These are phyloP conservation scores for Baudoinia panamericana DNA, from an alignment of 495 filamentous ascomycete species.

Conservation along the genomic window DNA sequence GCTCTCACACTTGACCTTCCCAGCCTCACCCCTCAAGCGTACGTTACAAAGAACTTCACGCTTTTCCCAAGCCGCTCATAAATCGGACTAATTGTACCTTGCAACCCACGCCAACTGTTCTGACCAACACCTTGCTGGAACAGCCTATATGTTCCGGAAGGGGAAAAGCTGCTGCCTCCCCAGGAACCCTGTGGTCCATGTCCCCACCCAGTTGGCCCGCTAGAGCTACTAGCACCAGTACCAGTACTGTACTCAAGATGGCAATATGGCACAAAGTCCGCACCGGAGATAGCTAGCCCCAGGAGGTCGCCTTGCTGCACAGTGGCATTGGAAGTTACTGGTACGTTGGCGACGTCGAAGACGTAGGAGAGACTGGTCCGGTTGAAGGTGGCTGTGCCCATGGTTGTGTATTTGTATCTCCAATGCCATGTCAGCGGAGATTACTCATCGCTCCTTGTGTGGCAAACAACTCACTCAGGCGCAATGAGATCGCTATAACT, in stretches of 20 bases:
- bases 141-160: too few relatives aligned
- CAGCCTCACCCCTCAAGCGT: too few relatives aligned
- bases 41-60: not conserved
- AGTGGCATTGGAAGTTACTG: slow-evolving; percentile 1
- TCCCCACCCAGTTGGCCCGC: too few relatives aligned
- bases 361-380: not conserved
- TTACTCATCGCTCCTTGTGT: not conserved
- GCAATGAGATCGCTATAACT: slow-evolving; percentile 1
- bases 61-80: not conserved
- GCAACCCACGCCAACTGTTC: not conserved
- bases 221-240: not conserved
- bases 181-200: too few relatives aligned
- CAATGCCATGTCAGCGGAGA: not conserved
- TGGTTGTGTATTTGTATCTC: not conserved
- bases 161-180: too few relatives aligned
- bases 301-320: slow-evolving; percentile 1
- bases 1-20: too few relatives aligned
- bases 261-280: slow-evolving; percentile 3
- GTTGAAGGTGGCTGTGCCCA: slow-evolving; percentile 1
- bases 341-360: not conserved
- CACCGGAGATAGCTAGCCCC: slow-evolving; percentile 1
- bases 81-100: not conserved
- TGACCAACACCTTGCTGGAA: not conserved
- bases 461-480: slow-evolving; percentile 1
- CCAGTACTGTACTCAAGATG: not conserved